Conservation (phyloP, 1,284 basidiomycete species). For the Trametes hirsuta region DNA sequence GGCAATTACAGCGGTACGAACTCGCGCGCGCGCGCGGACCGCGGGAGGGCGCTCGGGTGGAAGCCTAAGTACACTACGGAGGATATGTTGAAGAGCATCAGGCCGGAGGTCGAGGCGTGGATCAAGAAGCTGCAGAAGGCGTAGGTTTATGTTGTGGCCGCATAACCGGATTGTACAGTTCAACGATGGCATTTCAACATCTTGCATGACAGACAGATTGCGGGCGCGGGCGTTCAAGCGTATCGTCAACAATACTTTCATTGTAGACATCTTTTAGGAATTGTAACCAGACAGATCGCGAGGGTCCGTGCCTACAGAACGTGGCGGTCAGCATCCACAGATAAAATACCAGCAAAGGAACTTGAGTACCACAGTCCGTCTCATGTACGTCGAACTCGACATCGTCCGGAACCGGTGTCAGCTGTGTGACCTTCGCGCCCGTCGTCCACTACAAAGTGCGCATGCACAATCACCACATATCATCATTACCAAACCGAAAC, state of each 20-base stretch:
- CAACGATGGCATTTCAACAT: too few relatives aligned
- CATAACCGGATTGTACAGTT: too few relatives aligned
- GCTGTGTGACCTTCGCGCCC: slow-evolving; percentile 4
- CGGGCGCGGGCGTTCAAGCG: too few relatives aligned
- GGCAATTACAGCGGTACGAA: slow-evolving; percentile 42
- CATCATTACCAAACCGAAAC: not conserved
- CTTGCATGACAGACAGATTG: too few relatives aligned
- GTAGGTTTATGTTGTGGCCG: too few relatives aligned
- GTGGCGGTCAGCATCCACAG: not conserved
- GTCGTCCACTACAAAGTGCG: slow-evolving; percentile 6
- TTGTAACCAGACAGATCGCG: too few relatives aligned
- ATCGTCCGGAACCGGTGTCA: slow-evolving; percentile 3
- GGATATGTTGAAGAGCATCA: slow-evolving; percentile 15
- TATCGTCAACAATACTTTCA: too few relatives aligned
- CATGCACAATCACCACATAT: not conserved
- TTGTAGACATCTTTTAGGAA: too few relatives aligned
- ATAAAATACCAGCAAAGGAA: not conserved
- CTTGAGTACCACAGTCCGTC: slow-evolving; percentile 6
- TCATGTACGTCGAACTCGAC: slow-evolving; percentile 16
- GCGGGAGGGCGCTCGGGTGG: slow-evolving; percentile 45
- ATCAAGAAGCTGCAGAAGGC: slow-evolving; percentile 3
- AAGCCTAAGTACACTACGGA: slow-evolving; percentile 33
- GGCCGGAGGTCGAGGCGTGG: slow-evolving; percentile 10
- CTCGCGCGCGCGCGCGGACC: slow-evolving; percentile 42
- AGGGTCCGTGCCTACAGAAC: not conserved